phyloP scores from a whole-genome alignment of 192 early-diverging fungal genomes.

The Coemansia sp. region DNA sequence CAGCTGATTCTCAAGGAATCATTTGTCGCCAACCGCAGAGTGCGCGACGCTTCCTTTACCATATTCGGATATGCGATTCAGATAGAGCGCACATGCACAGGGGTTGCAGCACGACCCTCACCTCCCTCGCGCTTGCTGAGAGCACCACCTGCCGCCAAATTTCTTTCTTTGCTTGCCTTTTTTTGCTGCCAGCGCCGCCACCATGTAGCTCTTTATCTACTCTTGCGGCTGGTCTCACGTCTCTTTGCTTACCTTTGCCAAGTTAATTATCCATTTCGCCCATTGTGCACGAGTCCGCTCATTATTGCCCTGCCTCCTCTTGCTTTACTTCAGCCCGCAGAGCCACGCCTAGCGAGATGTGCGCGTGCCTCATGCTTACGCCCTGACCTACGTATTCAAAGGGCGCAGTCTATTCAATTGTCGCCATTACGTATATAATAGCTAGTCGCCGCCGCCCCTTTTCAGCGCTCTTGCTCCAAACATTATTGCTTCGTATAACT shows the following conservation, averaged over 20 bases:
- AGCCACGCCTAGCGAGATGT: not conserved
- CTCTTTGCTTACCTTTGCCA: not conserved
- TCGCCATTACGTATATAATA: not conserved
- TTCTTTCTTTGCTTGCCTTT: not conserved
- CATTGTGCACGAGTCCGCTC: too few species aligned
- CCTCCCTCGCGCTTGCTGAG: not conserved
- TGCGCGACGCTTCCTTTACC: not conserved
- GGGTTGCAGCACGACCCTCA: not conserved
- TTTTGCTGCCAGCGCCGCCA: not conserved
- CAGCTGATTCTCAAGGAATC: conserved; percentile 4
- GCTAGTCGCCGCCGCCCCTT: not conserved
- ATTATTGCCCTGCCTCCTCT: not conserved
- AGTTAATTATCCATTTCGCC: not conserved
- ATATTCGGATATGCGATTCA: not conserved
- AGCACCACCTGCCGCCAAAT: not conserved
- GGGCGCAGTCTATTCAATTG: not conserved
- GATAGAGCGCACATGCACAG: not conserved
- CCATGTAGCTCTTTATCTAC: not conserved
- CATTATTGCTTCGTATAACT: not conserved
- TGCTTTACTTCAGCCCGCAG: not conserved
- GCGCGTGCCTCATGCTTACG: not conserved
- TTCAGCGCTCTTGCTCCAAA: not conserved
- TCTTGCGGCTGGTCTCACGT: not conserved
- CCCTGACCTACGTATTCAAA: not conserved
- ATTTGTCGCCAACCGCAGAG: not conserved